These are phyloP conservation scores for Drosera capensis DNA, from an alignment of 148 eudicot genomes.

Conservation along the genomic window DNA sequence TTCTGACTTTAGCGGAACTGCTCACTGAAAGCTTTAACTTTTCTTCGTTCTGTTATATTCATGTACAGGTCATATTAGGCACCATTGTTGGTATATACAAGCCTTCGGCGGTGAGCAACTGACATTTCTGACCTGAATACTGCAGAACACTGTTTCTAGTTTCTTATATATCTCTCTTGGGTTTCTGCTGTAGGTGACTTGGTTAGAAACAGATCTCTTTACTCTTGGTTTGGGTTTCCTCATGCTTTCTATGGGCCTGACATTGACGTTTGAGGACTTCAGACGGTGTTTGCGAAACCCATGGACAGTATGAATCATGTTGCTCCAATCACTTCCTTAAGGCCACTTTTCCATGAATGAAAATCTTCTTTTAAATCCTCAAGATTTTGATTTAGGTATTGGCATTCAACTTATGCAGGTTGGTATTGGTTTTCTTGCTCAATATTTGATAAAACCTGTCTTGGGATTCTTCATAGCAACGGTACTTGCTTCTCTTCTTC, in stretches of 20 bases:
- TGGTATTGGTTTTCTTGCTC: constrained; percentile 94
- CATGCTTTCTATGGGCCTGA: constrained; percentile 99
- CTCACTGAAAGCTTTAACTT: constrained; percentile 1
- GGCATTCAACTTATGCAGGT: constrained; percentile 38
- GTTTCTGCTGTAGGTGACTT: constrained; percentile 59
- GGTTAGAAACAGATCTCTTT: constrained; percentile 91
- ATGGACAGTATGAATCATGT: constrained; percentile 64
- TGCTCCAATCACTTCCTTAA: constrained; percentile 4
- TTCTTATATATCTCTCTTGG: constrained; percentile 2
- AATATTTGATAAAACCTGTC: constrained; percentile 72
- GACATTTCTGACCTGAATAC: neutral
- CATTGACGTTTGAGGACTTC: constrained; percentile 90
- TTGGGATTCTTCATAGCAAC: constrained; percentile 73
- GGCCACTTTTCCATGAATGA: neutral
- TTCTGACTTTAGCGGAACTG: constrained; percentile 3
- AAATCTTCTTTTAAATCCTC: neutral
- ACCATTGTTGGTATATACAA: constrained; percentile 83
- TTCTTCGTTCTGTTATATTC: neutral
- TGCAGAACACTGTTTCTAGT: neutral
- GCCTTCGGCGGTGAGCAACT: constrained; percentile 54
- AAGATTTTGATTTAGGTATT: too few species aligned
- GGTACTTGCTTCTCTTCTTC: constrained; percentile 26
- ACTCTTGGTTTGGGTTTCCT: constrained; percentile 95
- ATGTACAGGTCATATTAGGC: constrained; percentile 68
- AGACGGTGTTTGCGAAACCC: constrained; percentile 90